These are phyloP conservation scores for Mrakia hoshinonis DNA, from an alignment of 768 basidiomycete species.

Conservation along the genomic window DNA sequence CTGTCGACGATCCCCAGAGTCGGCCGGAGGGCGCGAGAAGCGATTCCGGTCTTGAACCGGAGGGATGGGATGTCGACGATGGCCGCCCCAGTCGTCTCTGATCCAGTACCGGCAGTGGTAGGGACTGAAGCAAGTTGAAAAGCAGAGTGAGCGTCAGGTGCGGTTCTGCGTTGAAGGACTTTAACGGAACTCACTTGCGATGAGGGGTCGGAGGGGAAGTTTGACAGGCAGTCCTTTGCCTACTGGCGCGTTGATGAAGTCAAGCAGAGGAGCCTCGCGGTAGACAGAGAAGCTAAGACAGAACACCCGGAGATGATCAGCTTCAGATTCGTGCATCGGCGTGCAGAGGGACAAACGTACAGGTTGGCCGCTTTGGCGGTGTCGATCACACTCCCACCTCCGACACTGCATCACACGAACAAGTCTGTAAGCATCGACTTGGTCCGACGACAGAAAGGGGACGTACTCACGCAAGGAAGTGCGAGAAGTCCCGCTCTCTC, in stretches of 20 bases:
- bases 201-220: constrained; percentile 66
- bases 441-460: constrained; percentile 38
- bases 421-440: neutral
- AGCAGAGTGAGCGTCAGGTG: neutral
- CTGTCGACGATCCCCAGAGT: constrained; percentile 78
- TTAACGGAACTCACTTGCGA: constrained; percentile 51
- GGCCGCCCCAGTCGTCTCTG: constrained; percentile 89
- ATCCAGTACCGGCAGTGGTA: constrained; percentile 61
- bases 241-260: constrained; percentile 93
- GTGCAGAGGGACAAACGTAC: constrained; percentile 41
- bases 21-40: constrained; percentile 82
- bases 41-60: constrained; percentile 94
- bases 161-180: neutral
- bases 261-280: constrained; percentile 82
- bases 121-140: constrained; percentile 45
- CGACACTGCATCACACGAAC: constrained; percentile 50
- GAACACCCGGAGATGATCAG: neutral
- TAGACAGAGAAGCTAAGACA: constrained; percentile 68
- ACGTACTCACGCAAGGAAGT: constrained; percentile 68
- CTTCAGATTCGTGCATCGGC: no score
- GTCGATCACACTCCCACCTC: constrained; percentile 91
- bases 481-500: constrained; percentile 75
- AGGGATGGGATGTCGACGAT: constrained; percentile 86
- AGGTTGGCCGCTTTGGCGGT: constrained; percentile 92
- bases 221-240: constrained; percentile 62